Evolutionary conservation across 2,329 filamentous ascomycete genomes (phyloP).

Genomic region (Colletotrichum brevisporum): DNA sequence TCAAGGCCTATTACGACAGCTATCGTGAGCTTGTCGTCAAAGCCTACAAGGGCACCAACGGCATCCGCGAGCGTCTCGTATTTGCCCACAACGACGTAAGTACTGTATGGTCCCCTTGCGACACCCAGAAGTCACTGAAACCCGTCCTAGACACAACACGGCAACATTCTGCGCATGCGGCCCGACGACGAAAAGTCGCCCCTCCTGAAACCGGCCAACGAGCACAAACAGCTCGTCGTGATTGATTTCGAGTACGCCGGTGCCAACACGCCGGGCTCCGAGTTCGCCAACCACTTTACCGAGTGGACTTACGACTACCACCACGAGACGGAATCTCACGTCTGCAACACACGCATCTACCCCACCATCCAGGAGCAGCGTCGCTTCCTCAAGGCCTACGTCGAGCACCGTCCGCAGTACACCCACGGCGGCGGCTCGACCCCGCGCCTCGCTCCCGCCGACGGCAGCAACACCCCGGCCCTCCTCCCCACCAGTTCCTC

Average conservation of each 20-base stretch:
- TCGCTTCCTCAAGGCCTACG: constrained; percentile 88
- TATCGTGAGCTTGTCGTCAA: constrained; percentile 83
- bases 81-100: constrained; percentile 98
- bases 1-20: constrained; percentile 80
- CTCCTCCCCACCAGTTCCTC: constrained; percentile 55
- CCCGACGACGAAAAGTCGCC: constrained; percentile 84
- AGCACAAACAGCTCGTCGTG: constrained; percentile 95
- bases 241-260: constrained; percentile 99
- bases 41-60: constrained; percentile 76
- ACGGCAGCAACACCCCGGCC: constrained; percentile 54
- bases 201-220: constrained; percentile 87
- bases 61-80: constrained; percentile 81
- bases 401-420: constrained; percentile 83
- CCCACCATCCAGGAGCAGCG: constrained; percentile 85
- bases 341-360: constrained; percentile 79
- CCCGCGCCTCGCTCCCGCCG: constrained; percentile 61
- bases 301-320: constrained; percentile 99
- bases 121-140: constrained; percentile 7
- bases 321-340: constrained; percentile 74
- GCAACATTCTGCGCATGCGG: constrained; percentile 87
- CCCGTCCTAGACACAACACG: constrained; percentile 86
- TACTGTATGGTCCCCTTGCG: constrained; percentile 26
- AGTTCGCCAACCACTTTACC: constrained; percentile 98
- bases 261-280: constrained; percentile 86
- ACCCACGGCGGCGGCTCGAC: constrained; percentile 64